Evolutionary conservation across 192 early-diverging fungal species (phyloP).

Genomic region (Backusella sp.): DNA sequence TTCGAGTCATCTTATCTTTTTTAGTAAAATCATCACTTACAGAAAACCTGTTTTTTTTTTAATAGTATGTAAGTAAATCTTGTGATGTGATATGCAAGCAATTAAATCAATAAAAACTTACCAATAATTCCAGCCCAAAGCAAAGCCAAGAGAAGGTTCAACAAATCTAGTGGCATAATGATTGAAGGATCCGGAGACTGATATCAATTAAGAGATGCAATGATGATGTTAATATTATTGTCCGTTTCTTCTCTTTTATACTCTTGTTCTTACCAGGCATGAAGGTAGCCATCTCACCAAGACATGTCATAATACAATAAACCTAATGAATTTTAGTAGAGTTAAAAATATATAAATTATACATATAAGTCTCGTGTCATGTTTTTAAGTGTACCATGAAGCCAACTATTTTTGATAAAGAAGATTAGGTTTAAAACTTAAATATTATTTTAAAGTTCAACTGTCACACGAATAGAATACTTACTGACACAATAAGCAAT

Average conservation of each 20-base stretch:
- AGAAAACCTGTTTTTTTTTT: not conserved
- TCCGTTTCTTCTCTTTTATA: not conserved
- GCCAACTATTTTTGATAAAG: conserved; percentile 16
- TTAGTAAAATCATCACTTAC: conserved; percentile 37
- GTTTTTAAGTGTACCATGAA: conserved; percentile 21
- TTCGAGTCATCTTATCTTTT: not conserved
- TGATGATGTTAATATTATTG: not conserved
- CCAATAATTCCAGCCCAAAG: conserved; percentile 73
- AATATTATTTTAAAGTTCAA: not conserved
- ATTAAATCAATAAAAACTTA: not conserved
- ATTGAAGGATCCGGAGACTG: conserved; percentile 72
- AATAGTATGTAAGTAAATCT: not conserved
- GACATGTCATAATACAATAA: conserved; percentile 71
- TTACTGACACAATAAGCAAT: conserved; percentile 53
- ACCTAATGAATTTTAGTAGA: conserved; percentile 28
- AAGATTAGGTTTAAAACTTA: not conserved
- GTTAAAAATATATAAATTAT: not conserved
- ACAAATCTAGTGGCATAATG: conserved; percentile 71
- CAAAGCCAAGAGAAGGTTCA: conserved; percentile 71
- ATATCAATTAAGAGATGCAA: not conserved
- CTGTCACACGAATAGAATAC: conserved; percentile 6
- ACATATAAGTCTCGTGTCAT: not conserved
- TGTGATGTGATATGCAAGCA: not conserved
- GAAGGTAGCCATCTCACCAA: conserved; percentile 85
- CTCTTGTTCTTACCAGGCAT: conserved; percentile 51